Evolutionary conservation across 352 stramenopile species (phyloP).

Genomic region (Globisporangium carolinianum): DNA sequence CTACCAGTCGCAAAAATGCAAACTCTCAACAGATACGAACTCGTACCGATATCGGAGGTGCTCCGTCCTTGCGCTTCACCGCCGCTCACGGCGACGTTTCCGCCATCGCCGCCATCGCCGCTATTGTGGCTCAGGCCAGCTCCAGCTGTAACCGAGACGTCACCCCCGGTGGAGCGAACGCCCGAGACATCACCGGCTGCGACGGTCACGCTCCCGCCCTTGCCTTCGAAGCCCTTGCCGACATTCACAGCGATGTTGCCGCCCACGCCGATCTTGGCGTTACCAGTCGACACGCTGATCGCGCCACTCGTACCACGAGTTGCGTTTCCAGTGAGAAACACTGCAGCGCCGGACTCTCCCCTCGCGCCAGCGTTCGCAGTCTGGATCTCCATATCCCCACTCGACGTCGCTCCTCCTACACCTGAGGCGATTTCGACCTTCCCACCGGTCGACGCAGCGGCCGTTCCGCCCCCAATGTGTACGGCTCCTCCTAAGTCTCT

Average conservation of each 20-base stretch:
- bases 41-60: conserved; percentile 37
- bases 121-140: conserved; percentile 33
- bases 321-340: conserved; percentile 64
- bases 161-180: conserved; percentile 35
- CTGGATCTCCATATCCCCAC: conserved; percentile 53
- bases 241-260: conserved; percentile 72
- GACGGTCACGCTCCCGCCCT: conserved; percentile 79
- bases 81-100: conserved; percentile 43
- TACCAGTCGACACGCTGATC: conserved; percentile 69
- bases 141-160: conserved; percentile 43
- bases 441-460: conserved; percentile 43
- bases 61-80: conserved; percentile 40
- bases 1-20: neutral
- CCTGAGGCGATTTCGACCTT: conserved; percentile 59
- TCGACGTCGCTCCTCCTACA: conserved; percentile 34
- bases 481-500: conserved; percentile 49
- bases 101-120: conserved; percentile 47
- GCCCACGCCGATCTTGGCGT: conserved; percentile 43
- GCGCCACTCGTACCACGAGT: conserved; percentile 64
- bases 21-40: too few species aligned
- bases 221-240: conserved; percentile 74
- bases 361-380: conserved; percentile 66
- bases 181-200: conserved; percentile 47
- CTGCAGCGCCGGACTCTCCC: conserved; percentile 75
- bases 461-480: conserved; percentile 50